Base-by-base conservation (phyloP, 208 protist species). In the Endotrypanum monterogeii region DNA sequence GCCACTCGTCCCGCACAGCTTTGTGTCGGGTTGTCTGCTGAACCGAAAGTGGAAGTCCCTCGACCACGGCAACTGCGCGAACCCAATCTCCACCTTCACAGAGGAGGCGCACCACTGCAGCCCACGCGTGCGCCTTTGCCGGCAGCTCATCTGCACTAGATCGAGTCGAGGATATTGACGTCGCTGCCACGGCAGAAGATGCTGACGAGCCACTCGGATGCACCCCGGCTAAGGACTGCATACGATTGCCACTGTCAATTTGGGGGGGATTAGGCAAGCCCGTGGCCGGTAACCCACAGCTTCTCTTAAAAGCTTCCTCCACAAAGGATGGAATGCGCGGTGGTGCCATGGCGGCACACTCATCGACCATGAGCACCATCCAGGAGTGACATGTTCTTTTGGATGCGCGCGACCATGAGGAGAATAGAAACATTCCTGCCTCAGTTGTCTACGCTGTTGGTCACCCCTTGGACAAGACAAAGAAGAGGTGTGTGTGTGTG, bases 291-390 rank as follows among this genome's bases (percentile, higher is more conserved):
- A 32, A 18, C 28, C 14, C 12, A 39, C 54, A 18, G 73, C 20
- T n/a, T 39, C 32, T 35, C 2, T 67, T 23, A 4, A 80, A 74
- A 55, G 62, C 60, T 60, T 18, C 8, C 5, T 66, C 62, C 37
- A 80, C 75, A 12, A 80, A 71, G 41, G 52, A 5, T 16, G 75
- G 25, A 30, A 80, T 74, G 41, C 37, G 5, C 46, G 32, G 8
- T 20, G 52, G 68, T 16, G 65, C 54, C 76, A 81, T 81, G 9
- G 28, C 35, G 25, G 35, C 48, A 56, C 76, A 81, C 57, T 81
- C 76, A 23, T 81, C 76, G 50, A 76, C 56, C 76, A 81, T 81
- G 7, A 81, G 56, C 65, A 58, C 50, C 66, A 76, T 81, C 76
- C 76, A 81, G 46, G 76, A 73, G 50, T 81, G 76, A 23, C 70